A percentile compares a stretch with the other conserved stretches of the same genome.
phyloP scores from a whole-genome alignment of 495 filamentous ascomycete genomes.

The Opeltia flavorubescens region DNA sequence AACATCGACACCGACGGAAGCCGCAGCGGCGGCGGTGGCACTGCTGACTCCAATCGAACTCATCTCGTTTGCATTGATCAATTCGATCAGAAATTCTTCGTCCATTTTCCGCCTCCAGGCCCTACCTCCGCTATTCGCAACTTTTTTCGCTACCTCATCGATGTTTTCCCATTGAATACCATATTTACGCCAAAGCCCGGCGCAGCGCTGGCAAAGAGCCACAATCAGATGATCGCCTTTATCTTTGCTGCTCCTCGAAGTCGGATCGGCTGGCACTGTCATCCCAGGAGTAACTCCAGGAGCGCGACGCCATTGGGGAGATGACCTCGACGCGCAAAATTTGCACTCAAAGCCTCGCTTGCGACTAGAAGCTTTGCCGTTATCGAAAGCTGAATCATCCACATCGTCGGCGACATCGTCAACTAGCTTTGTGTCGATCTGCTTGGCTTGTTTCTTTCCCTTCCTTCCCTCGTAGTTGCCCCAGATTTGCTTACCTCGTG shows the following conservation, averaged over 20 bases:
- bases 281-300: conserved; percentile 61
- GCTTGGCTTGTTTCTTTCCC: conserved; percentile 68
- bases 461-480: conserved; percentile 73
- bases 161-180: conserved; percentile 89
- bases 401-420: conserved; percentile 87
- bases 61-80: conserved; percentile 42
- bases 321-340: conserved; percentile 67
- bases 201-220: conserved; percentile 80
- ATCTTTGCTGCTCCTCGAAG: conserved; percentile 46
- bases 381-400: conserved; percentile 95
- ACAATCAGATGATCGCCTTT: conserved; percentile 64
- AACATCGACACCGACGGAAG: conserved; percentile 28
- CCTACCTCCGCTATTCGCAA: conserved; percentile 65
- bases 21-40: conserved; percentile 30
- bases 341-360: conserved; percentile 89
- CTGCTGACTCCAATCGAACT: conserved; percentile 32
- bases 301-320: conserved; percentile 84
- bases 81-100: conserved; percentile 78
- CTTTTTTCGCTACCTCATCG: conserved; percentile 88
- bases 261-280: conserved; percentile 52
- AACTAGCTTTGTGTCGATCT: conserved; percentile 49
- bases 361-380: conserved; percentile 61
- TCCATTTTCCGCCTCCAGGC: conserved; percentile 81
- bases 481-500: conserved; percentile 76
- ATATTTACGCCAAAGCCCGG: conserved; percentile 84